Evolutionary conservation across 495 filamentous ascomycete species (phyloP).

Genomic region (Entonaema liquescens): DNA sequence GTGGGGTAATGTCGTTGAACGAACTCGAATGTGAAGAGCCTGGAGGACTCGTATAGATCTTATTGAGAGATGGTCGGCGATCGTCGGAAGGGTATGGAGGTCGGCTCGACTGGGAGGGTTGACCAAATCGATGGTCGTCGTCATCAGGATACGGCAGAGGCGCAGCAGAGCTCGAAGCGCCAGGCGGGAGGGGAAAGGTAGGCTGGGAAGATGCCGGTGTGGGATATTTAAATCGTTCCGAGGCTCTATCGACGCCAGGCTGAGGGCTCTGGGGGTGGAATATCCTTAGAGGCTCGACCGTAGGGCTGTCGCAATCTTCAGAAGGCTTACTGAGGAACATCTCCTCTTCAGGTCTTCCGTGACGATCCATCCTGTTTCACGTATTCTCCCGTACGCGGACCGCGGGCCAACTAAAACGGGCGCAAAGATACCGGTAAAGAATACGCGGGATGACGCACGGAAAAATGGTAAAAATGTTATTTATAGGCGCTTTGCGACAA

Average conservation of each 20-base stretch:
- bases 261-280: conserved; percentile 71
- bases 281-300: conserved; percentile 86
- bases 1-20: conserved; percentile 53
- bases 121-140: conserved; percentile 55
- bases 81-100: conserved; percentile 61
- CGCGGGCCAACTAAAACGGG: conserved; percentile 22
- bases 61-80: conserved; percentile 47
- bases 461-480: conserved; percentile 31
- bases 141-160: conserved; percentile 84
- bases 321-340: conserved; percentile 74
- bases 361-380: conserved; percentile 56
- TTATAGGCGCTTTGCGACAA: conserved; percentile 42
- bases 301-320: conserved; percentile 70
- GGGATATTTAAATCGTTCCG: conserved; percentile 59
- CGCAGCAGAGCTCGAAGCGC: conserved; percentile 68
- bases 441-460: conserved; percentile 42
- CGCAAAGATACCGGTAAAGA: conserved; percentile 16
- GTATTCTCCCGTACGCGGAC: conserved; percentile 31
- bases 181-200: conserved; percentile 67
- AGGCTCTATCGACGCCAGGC: conserved; percentile 55
- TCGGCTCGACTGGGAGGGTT: conserved; percentile 51
- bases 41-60: conserved; percentile 49
- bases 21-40: conserved; percentile 45
- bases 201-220: conserved; percentile 54
- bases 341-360: conserved; percentile 73